phyloP scores from a whole-genome alignment of 805 yeast genomes.

The Suhomyces sp. region DNA sequence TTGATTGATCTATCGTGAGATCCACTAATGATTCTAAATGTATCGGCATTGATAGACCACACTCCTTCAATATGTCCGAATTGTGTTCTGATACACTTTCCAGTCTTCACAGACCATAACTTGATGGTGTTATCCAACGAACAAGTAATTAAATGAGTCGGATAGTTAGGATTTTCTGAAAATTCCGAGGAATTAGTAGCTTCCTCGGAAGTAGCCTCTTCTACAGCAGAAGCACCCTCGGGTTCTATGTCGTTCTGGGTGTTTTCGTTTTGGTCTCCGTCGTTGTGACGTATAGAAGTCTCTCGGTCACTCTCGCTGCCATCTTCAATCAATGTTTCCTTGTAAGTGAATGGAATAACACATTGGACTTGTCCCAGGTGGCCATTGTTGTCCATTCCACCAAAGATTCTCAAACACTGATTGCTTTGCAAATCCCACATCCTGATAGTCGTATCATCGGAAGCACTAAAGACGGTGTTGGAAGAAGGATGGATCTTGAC shows the following conservation, averaged over 20 bases:
- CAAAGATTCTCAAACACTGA: slow-evolving; percentile 75
- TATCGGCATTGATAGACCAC: slow-evolving; percentile 96
- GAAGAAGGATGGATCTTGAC: slow-evolving; percentile 84
- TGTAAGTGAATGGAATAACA: slow-evolving; percentile 79
- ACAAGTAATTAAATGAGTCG: slow-evolving; percentile 83
- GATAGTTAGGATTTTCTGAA: slow-evolving; percentile 41
- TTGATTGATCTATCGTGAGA: slow-evolving; percentile 89
- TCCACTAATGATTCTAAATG: slow-evolving; percentile 90
- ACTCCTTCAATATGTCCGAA: slow-evolving; percentile 99
- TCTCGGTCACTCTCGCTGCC: slow-evolving; percentile 40
- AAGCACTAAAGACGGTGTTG: slow-evolving; percentile 77
- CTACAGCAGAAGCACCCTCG: slow-evolving; percentile 1
- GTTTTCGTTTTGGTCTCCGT: neutral
- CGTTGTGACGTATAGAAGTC: neutral
- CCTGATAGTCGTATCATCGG: slow-evolving; percentile 88
- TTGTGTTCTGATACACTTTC: slow-evolving; percentile 87
- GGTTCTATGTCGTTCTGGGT: no score
- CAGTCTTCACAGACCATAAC: slow-evolving; percentile 85
- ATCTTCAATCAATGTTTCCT: slow-evolving; percentile 57
- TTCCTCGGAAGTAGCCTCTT: slow-evolving; percentile 1
- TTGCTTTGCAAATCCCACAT: slow-evolving; percentile 92
- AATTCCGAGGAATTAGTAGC: slow-evolving; percentile 2
- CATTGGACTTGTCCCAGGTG: slow-evolving; percentile 95
- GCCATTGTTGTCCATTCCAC: slow-evolving; percentile 70
- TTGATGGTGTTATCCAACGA: slow-evolving; percentile 92